Percentiles rank a stretch among this genome's conserved stretches.
Conservation (phyloP, 164 flowering plant genomes). For the Magnolia changhungtana region DNA sequence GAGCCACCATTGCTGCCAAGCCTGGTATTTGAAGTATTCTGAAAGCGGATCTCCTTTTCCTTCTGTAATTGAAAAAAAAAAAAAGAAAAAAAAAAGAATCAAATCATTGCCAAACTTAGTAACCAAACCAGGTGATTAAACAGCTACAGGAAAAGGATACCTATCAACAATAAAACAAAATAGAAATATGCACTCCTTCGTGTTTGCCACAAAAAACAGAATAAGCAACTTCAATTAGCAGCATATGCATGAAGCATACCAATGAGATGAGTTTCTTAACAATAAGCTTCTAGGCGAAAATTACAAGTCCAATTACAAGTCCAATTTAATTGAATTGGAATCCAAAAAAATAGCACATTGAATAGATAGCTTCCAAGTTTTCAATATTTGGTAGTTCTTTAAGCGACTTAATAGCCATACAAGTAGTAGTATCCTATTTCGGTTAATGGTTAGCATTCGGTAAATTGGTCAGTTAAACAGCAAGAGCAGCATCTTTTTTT, state of each 20-base stretch:
- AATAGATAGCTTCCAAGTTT: too few species aligned
- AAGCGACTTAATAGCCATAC: too few species aligned
- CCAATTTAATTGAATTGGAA: too few species aligned
- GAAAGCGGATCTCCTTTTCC: conserved; percentile 4
- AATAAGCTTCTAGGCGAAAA: background rate
- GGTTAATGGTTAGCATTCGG: too few species aligned
- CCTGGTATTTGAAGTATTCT: conserved; percentile 1
- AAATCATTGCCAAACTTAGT: background rate
- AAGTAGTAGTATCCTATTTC: too few species aligned
- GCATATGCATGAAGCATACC: background rate
- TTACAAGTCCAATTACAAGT: background rate
- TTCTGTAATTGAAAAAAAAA: conserved; percentile 15
- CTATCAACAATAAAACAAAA: background rate
- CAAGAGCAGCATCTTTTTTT: too few species aligned
- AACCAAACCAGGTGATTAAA: conserved; percentile 1
- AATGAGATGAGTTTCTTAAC: background rate
- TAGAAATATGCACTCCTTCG: background rate
- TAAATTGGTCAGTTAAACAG: too few species aligned
- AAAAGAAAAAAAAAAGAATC: too few species aligned
- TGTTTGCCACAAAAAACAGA: background rate
- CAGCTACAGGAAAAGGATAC: background rate
- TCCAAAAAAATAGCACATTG: too few species aligned
- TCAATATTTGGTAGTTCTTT: too few species aligned
- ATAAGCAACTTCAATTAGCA: background rate
- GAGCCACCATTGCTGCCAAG: background rate